Conservation (phyloP, 148 eudicot genomes). For the Pouteria glomerata region DNA sequence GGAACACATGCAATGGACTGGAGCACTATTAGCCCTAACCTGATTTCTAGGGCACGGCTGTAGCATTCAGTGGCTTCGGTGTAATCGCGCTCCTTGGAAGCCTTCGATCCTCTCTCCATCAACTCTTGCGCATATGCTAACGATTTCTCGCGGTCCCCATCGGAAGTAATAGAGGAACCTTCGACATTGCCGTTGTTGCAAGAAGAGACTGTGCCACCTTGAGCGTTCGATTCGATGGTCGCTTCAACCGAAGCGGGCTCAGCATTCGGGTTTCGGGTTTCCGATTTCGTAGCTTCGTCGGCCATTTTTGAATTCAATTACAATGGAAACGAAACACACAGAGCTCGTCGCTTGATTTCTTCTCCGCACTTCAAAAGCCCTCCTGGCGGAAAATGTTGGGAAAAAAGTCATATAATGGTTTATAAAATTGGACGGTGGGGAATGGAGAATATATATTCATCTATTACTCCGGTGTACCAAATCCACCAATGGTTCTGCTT, state of each 20-base stretch:
- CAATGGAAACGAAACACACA: neutral
- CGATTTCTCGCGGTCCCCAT: slow-evolving; percentile 34
- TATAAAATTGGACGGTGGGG: too few relatives aligned
- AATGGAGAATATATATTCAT: too few relatives aligned
- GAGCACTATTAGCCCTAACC: slow-evolving; percentile 28
- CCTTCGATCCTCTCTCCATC: slow-evolving; percentile 50
- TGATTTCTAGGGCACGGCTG: slow-evolving; percentile 96
- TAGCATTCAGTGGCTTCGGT: slow-evolving; percentile 72
- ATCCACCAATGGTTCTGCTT: too few relatives aligned
- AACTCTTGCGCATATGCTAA: slow-evolving; percentile 60
- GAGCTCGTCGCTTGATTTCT: too few relatives aligned
- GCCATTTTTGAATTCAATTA: slow-evolving; percentile 18
- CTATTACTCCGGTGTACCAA: too few relatives aligned
- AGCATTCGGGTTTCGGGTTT: slow-evolving; percentile 9
- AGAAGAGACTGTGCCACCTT: slow-evolving; percentile 44
- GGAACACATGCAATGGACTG: too few relatives aligned
- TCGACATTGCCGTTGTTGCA: slow-evolving; percentile 33
- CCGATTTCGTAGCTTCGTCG: slow-evolving; percentile 22
- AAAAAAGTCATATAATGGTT: too few relatives aligned
- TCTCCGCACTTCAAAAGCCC: slow-evolving; percentile 10
- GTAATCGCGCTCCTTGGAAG: slow-evolving; percentile 54
- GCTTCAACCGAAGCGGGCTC: slow-evolving; percentile 41
- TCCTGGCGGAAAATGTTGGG: slow-evolving; percentile 8
- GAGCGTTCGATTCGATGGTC: slow-evolving; percentile 30
- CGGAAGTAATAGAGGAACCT: slow-evolving; percentile 27